phyloP scores from a whole-genome alignment of 2,329 filamentous ascomycete species.

The Magnaporthiopsis incrustans region DNA sequence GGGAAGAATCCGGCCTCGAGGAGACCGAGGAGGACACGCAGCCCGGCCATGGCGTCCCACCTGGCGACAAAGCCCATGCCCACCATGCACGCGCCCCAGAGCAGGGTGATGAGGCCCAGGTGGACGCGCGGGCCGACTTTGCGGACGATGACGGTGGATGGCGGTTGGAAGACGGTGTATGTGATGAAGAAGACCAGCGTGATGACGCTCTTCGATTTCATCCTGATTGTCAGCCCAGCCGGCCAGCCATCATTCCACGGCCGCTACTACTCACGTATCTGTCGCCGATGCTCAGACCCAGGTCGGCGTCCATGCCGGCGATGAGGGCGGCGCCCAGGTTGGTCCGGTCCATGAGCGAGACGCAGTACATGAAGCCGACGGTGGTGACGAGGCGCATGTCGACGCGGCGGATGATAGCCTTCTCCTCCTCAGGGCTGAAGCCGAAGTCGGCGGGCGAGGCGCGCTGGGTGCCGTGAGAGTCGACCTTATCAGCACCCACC shows the following conservation, averaged over 20 bases:
- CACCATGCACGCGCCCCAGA: slow-evolving; percentile 56
- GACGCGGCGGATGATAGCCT: slow-evolving; percentile 58
- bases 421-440: slow-evolving; percentile 55
- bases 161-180: slow-evolving; percentile 64
- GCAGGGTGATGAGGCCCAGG: slow-evolving; percentile 42
- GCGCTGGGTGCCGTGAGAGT: background rate
- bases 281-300: slow-evolving; percentile 32
- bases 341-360: slow-evolving; percentile 71
- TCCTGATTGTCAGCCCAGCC: background rate
- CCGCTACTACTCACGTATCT: slow-evolving; percentile 30
- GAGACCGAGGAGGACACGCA: slow-evolving; percentile 52
- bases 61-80: slow-evolving; percentile 54
- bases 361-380: slow-evolving; percentile 61
- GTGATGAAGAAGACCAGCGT: slow-evolving; percentile 68
- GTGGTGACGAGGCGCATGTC: slow-evolving; percentile 58
- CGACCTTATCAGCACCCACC: background rate
- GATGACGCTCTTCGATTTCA: slow-evolving; percentile 43
- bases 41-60: slow-evolving; percentile 42
- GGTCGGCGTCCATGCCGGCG: slow-evolving; percentile 50
- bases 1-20: slow-evolving; percentile 68
- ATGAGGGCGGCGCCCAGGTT: slow-evolving; percentile 68
- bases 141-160: slow-evolving; percentile 60
- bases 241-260: too few relatives aligned
- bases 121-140: slow-evolving; percentile 55
- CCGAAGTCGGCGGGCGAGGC: slow-evolving; percentile 26